Base-by-base conservation (phyloP, 106 monocot species). In the Narthecium ossifragum region DNA sequence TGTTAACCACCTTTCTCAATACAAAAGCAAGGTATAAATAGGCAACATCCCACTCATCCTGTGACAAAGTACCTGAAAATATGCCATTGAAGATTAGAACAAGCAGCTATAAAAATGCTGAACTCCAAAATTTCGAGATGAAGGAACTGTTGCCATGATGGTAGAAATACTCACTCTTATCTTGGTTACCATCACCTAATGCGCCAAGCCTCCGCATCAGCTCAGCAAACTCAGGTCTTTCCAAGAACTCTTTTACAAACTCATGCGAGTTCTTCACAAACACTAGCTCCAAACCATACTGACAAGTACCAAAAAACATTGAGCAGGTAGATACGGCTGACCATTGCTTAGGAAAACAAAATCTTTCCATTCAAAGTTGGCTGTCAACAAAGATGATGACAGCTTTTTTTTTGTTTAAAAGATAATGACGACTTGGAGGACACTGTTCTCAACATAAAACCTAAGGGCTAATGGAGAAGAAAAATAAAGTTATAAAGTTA, bases 171-270 rank as follows among this genome's bases (percentile, higher is more conserved):
- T 61, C 47, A 96, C 96, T 86, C 49, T 70, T 73, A 69, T 96
- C 96, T 26, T 81, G 85, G 65, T 62, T 86, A 23, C 90, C 90
- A 78, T 90, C 96, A 49, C 96, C 96, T 8, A 96, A 41, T 15
- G 96, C 90, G 65, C 96, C 96, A 36, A 90, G 90, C 61, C 96
- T 72, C 17, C 90, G 66, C 96, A 96, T 96, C 33, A 96, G 90
- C 41, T 96, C 96, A 18, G 79, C 26, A 72, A 80, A 96, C 66
- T 90, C 96, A 2, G 80, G 76, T 65, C 70, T 90, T 69, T 78
- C 73, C 78, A 96, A 68, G 66, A 72, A 96, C 60, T 96, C 90
- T 2, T 90, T 63, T 14, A 96, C 90, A 66, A 96, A 96, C 34
- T 86, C 80, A 62, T 96, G 96, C 3, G 72, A 96, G 64, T 96